phyloP scores from a whole-genome alignment of 176 grass and related monocot genomes.

The Ampelocalamus luodianensis region DNA sequence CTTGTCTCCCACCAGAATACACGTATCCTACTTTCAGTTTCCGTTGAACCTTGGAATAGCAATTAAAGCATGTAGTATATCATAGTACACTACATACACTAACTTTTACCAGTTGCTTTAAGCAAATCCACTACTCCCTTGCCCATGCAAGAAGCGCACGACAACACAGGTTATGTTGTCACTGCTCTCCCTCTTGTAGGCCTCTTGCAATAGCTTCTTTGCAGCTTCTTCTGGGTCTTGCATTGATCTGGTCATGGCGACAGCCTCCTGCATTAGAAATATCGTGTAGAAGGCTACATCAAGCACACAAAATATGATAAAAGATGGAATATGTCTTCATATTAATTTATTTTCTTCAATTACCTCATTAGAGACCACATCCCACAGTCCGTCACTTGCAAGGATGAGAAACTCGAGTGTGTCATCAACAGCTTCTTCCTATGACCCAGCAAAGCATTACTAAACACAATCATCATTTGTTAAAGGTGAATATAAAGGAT shows the following conservation, averaged over 20 bases:
- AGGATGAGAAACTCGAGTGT: constrained; percentile 67
- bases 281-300: background rate
- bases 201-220: constrained; percentile 67
- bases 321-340: background rate
- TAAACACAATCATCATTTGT: constrained; percentile 8
- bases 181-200: constrained; percentile 62
- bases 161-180: constrained; percentile 69
- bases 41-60: constrained; percentile 26
- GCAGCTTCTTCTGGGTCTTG: constrained; percentile 66
- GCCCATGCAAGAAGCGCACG: constrained; percentile 54
- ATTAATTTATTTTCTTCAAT: background rate
- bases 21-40: constrained; percentile 31
- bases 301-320: background rate
- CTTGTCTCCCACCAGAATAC: constrained; percentile 31
- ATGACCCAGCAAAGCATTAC: constrained; percentile 31
- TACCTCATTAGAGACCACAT: constrained; percentile 71
- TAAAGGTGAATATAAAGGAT: background rate
- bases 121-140: constrained; percentile 51
- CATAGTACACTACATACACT: background rate
- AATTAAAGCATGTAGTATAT: constrained; percentile 39
- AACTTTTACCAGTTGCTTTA: constrained; percentile 21
- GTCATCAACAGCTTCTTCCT: constrained; percentile 59
- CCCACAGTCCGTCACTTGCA: constrained; percentile 65
- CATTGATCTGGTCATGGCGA: constrained; percentile 55
- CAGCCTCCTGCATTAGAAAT: constrained; percentile 51